A percentile compares a stretch with the other conserved stretches of the same genome.
phyloP scores from a whole-genome alignment of 495 filamentous ascomycete genomes.

The Lasiosphaeria ovina region DNA sequence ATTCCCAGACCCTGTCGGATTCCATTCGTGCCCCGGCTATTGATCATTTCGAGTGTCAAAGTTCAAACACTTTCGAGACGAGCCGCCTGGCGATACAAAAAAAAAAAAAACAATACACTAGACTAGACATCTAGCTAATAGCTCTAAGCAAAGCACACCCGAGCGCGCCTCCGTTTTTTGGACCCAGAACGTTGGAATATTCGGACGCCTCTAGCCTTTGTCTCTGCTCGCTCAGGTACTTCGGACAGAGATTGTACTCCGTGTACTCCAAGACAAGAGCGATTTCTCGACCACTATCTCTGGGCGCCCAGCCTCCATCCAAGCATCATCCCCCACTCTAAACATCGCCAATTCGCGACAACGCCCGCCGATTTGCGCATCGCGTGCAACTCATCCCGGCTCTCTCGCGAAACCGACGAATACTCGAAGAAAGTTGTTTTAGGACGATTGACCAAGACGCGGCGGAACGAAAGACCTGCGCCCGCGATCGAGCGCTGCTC shows the following conservation, averaged over 20 bases:
- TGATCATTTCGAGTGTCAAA: slow-evolving; percentile 24
- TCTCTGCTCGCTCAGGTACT: background rate
- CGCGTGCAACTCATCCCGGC: background rate
- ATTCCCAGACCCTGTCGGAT: too few species aligned
- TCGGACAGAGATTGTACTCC: background rate
- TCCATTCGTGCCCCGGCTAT: slow-evolving; percentile 1
- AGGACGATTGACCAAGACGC: background rate
- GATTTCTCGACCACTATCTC: slow-evolving; percentile 25
- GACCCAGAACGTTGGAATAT: background rate
- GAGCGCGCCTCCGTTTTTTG: background rate
- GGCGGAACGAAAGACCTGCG: too few species aligned
- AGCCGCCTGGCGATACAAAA: slow-evolving; percentile 9
- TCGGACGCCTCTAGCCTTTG: background rate
- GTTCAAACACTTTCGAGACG: slow-evolving; percentile 36
- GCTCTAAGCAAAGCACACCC: too few species aligned
- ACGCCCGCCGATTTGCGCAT: background rate
- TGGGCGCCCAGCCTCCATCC: slow-evolving; percentile 35
- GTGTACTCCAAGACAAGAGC: background rate
- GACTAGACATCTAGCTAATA: background rate
- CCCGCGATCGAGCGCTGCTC: background rate
- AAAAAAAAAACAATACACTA: slow-evolving; percentile 7
- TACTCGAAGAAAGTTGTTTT: background rate
- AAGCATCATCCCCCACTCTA: slow-evolving; percentile 27
- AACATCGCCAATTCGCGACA: slow-evolving; percentile 12
- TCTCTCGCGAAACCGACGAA: background rate